Conservation (phyloP, 2,329 filamentous ascomycete species). For the Ciborinia camelliae region DNA sequence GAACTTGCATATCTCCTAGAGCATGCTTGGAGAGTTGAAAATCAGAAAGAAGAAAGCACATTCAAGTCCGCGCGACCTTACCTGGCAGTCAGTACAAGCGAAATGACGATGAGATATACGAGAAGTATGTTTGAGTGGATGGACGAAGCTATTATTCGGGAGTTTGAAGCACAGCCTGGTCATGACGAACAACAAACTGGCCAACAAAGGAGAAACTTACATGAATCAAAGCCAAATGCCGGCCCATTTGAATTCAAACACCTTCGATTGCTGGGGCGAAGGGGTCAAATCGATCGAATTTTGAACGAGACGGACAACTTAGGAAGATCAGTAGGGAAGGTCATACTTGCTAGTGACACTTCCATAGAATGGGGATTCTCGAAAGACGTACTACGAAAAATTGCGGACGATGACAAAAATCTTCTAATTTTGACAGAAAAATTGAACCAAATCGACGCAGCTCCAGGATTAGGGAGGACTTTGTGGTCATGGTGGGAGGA, state of each 20-base stretch:
- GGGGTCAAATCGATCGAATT: slow-evolving; percentile 72
- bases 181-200: slow-evolving; percentile 37
- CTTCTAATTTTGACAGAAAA: slow-evolving; percentile 84
- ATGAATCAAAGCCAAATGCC: slow-evolving; percentile 50
- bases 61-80: slow-evolving; percentile 63
- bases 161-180: slow-evolving; percentile 68
- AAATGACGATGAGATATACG: slow-evolving; percentile 85
- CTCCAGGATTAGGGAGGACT: slow-evolving; percentile 57
- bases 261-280: slow-evolving; percentile 77
- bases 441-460: slow-evolving; percentile 42
- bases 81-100: slow-evolving; percentile 79
- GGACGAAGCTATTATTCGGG: slow-evolving; percentile 90
- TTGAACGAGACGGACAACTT: slow-evolving; percentile 45
- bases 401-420: slow-evolving; percentile 76
- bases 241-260: slow-evolving; percentile 90
- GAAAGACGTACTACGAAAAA: slow-evolving; percentile 67
- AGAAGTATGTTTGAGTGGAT: slow-evolving; percentile 99
- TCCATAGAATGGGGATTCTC: slow-evolving; percentile 96
- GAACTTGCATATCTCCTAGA: slow-evolving; percentile 91
- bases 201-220: slow-evolving; percentile 44
- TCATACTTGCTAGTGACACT: slow-evolving; percentile 87
- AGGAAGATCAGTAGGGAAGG: slow-evolving; percentile 52
- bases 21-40: slow-evolving; percentile 77
- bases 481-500: slow-evolving; percentile 81
- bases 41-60: slow-evolving; percentile 48